Base-by-base conservation (phyloP, 1,284 basidiomycete species). In the Cryptococcus sp. region DNA sequence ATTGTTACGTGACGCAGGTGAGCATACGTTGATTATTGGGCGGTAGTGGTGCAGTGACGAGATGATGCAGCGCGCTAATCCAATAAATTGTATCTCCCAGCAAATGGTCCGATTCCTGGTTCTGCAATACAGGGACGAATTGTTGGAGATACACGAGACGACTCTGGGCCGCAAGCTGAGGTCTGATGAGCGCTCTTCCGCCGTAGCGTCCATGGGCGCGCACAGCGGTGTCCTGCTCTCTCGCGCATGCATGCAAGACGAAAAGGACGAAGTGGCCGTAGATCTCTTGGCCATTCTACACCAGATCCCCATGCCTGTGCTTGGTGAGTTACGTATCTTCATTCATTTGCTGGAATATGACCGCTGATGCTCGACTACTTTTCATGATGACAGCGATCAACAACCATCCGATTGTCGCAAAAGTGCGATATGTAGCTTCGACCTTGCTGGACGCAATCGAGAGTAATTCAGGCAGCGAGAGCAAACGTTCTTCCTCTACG, bases 341-440 rank as follows among this genome's bases (percentile, higher is more conserved):
- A 43, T 13, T 22, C 25, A n/a, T 35, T 49, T 25, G 20, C 38
- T 48, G 51, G 20, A 30, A 35, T 13, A 35, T 35, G 30, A 35
- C 30, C 30, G 50, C 39, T 55, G 16, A 39, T 23, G 11, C 15
- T 22, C 22, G 46, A 5, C 22, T 17, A 4, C n/a, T 40, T n/a
- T 25, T 11, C 5, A 1, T 23, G 1, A 41, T 22, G 22, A 5
- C 50, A 72, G 72, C 91, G 10, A 91, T 90, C 48, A 93, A 93
- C 72, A 89, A 89, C 11, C 86, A 88, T 3, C 65, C 78, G 3
- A 66, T 81, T 3, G 89, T 93, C 16, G 87, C 89, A 74, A 93
- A 93, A 82, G 89, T 93, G 58, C 86, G 91, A 55, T 92, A 91
- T 72, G 89, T 93, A 20, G 91, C 91, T 15, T 91, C 89, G 22